Conservation (phyloP, 805 yeast species). For the Zygoascus ofunaensis region DNA sequence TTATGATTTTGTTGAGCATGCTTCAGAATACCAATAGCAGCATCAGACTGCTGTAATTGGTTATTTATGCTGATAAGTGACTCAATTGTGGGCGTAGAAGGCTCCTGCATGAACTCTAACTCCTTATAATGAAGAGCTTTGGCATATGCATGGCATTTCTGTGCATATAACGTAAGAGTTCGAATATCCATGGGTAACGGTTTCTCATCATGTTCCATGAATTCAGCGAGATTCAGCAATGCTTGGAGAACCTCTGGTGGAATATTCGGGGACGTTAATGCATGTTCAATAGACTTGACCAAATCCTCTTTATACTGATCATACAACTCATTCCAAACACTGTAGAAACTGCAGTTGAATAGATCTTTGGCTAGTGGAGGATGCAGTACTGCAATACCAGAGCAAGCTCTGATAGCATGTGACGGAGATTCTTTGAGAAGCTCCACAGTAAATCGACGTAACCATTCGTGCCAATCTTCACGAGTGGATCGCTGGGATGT, state of each 20-base stretch:
- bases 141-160: constrained; percentile 93
- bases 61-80: constrained; percentile 86
- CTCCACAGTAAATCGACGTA: constrained; percentile 75
- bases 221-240: constrained; percentile 81
- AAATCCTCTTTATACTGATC: constrained; percentile 85
- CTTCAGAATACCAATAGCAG: constrained; percentile 92
- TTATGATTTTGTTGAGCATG: constrained; percentile 52
- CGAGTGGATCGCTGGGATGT: constrained; percentile 78
- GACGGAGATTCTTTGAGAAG: constrained; percentile 87
- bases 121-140: constrained; percentile 95
- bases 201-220: constrained; percentile 95
- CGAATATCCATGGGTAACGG: constrained; percentile 87
- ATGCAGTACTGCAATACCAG: constrained; percentile 77
- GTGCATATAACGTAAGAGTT: constrained; percentile 85
- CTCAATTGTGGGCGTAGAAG: constrained; percentile 85
- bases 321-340: constrained; percentile 90
- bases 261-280: constrained; percentile 79
- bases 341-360: constrained; percentile 89
- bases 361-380: constrained; percentile 82
- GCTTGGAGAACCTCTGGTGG: constrained; percentile 95
- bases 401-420: constrained; percentile 87
- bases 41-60: constrained; percentile 92
- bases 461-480: constrained; percentile 99
- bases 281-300: constrained; percentile 75
- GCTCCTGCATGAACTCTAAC: constrained; percentile 86